These are phyloP conservation scores for Acanthamoeba quina DNA, from an alignment of 208 protist genomes.

Conservation along the genomic window DNA sequence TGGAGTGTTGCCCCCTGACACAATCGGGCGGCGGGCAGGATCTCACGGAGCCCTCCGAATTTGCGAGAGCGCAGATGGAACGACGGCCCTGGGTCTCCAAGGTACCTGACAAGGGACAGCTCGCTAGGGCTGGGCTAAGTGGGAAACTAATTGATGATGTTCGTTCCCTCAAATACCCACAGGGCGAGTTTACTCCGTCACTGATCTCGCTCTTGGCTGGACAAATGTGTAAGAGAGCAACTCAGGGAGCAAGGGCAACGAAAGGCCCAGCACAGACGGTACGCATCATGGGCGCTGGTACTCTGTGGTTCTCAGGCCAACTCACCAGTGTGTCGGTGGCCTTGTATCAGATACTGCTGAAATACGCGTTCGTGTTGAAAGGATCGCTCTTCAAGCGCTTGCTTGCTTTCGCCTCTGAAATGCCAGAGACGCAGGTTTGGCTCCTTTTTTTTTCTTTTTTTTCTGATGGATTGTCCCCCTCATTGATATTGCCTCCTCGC, in stretches of 20 bases:
- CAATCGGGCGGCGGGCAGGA: not conserved
- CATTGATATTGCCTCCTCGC: not conserved
- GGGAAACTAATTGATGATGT: not conserved
- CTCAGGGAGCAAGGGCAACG: not conserved
- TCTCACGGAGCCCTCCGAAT: not conserved
- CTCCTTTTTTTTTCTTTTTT: not conserved
- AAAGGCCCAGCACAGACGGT: not conserved
- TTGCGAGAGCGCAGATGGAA: not conserved
- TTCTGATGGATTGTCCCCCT: not conserved
- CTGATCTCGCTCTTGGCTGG: not conserved
- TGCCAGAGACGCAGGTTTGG: not conserved
- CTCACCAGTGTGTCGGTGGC: not conserved
- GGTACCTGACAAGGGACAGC: not conserved
- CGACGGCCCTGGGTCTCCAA: not conserved
- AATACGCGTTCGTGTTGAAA: conserved; percentile 6
- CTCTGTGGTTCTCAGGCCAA: not conserved
- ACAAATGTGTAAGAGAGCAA: not conserved
- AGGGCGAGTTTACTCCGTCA: not conserved
- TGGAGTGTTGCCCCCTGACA: not conserved
- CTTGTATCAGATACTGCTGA: not conserved
- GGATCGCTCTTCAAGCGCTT: not conserved
- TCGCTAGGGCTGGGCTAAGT: not conserved
- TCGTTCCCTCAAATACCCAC: not conserved
- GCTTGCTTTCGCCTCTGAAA: not conserved
- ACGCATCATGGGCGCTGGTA: not conserved